A percentile compares a stretch with the other conserved stretches of the same genome.
These are phyloP conservation scores for Fusarium concolor DNA, from an alignment of 2,329 filamentous ascomycete species.

Conservation along the genomic window DNA sequence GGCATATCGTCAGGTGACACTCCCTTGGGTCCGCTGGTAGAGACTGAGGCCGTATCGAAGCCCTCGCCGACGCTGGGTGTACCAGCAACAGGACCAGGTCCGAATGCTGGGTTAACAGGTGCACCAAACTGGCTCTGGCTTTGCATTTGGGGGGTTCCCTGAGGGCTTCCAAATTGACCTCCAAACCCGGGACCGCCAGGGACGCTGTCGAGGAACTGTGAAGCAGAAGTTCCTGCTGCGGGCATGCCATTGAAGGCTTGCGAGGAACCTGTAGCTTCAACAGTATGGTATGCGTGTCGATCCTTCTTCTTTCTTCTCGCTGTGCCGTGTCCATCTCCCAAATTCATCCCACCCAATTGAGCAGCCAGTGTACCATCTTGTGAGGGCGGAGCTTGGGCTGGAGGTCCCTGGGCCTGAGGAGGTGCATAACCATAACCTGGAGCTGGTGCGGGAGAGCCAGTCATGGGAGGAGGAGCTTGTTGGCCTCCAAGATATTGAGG, in stretches of 20 bases:
- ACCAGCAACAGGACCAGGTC: slow-evolving; percentile 38
- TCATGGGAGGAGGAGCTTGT: slow-evolving; percentile 45
- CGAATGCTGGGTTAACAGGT: slow-evolving; percentile 61
- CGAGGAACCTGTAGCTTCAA: slow-evolving; percentile 77
- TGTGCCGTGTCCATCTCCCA: slow-evolving; percentile 65
- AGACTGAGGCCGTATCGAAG: slow-evolving; percentile 50
- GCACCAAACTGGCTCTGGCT: slow-evolving; percentile 70
- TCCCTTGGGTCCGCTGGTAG: slow-evolving; percentile 56
- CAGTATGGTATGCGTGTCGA: slow-evolving; percentile 88
- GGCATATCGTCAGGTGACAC: slow-evolving; percentile 94
- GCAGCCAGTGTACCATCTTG: slow-evolving; percentile 68
- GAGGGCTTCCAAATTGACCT: slow-evolving; percentile 60
- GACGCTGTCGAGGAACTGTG: slow-evolving; percentile 54
- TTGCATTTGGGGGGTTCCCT: slow-evolving; percentile 55
- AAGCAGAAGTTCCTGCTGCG: slow-evolving; percentile 63
- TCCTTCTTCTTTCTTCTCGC: slow-evolving; percentile 89
- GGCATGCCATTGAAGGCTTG: slow-evolving; percentile 78
- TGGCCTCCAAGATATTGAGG: slow-evolving; percentile 55
- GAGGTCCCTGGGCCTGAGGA: slow-evolving; percentile 44
- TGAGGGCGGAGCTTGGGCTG: slow-evolving; percentile 48
- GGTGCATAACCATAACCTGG: slow-evolving; percentile 47
- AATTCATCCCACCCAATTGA: slow-evolving; percentile 82
- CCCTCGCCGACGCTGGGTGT: slow-evolving; percentile 45
- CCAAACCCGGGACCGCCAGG: slow-evolving; percentile 50
- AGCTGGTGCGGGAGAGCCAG: slow-evolving; percentile 43